Base-by-base conservation (phyloP, 495 filamentous ascomycete species). In the Xylaria venustula region DNA sequence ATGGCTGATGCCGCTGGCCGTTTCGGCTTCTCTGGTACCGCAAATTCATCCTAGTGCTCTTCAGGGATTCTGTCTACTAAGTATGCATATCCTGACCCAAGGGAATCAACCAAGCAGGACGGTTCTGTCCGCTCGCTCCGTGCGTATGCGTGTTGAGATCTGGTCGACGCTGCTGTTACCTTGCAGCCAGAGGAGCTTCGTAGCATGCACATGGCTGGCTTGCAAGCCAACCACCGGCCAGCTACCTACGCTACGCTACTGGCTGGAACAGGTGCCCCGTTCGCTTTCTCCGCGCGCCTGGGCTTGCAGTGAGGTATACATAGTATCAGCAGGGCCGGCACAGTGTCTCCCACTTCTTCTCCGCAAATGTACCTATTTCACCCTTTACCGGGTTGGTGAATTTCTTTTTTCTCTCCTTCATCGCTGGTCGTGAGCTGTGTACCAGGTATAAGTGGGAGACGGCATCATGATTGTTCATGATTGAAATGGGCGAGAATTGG, bases 401-500 rank as follows among this genome's bases (percentile, higher is more conserved):
- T 59, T 49, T 45, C 36, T 19, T 51, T 45, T 45, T 45, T 52
- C 20, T 23, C 47, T 36, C 36, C 40, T 37, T 40, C 47, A 44
- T 51, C 47, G 57, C 28, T 32, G 48, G 26, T 40, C 26, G 41
- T 34, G 22, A 45, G 26, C 23, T 57, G 37, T 40, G 14, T 15
- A 15, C 7, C 15, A 40, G 7, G 48, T 51, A 52, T 52, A 52
- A 52, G 47, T 51, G 26, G 32, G 48, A 23, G 56, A 20, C 50
- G 47, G 34, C 19, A 60, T 52, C 23, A 7, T 26, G 25, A 0
- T 52, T 22, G 37, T 44, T 25, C 15, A 11, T 51, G 36, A 45
- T 60, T 60, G 57, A 60, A 60, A 60, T 8, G 57, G 47, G 45
- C 7, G 26, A 52, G 57, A 25, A 52, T 46, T 28, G 47, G 37